These are phyloP conservation scores for Naganishia onofrii DNA, from an alignment of 768 basidiomycete species.

Conservation along the genomic window DNA sequence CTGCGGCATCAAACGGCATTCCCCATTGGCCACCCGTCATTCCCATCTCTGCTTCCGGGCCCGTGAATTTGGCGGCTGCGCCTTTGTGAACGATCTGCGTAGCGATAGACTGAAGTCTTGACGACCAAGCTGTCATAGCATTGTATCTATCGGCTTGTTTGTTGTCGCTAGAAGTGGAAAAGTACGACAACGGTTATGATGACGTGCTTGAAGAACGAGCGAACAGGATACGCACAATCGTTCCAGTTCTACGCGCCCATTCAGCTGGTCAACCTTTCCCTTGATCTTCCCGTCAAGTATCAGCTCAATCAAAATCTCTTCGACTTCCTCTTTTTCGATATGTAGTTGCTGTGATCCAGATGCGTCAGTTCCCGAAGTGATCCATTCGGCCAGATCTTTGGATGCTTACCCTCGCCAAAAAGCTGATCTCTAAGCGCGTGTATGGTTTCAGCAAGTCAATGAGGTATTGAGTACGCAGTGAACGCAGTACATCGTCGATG, in stretches of 20 bases:
- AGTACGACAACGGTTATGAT: background rate
- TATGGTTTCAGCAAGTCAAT: slow-evolving; percentile 98
- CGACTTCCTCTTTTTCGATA: slow-evolving; percentile 85
- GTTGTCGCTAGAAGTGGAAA: background rate
- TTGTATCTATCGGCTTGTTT: slow-evolving; percentile 19
- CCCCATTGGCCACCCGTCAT: slow-evolving; percentile 6
- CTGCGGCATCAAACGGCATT: background rate
- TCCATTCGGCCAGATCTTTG: background rate
- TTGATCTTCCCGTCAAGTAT: slow-evolving; percentile 97
- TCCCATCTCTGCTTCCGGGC: background rate
- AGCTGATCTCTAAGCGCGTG: slow-evolving; percentile 84
- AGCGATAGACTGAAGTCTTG: slow-evolving; percentile 1
- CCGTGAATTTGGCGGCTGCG: background rate
- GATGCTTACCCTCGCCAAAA: slow-evolving; percentile 75
- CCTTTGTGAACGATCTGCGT: slow-evolving; percentile 6
- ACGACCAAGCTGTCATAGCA: slow-evolving; percentile 22
- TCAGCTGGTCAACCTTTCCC: slow-evolving; percentile 93
- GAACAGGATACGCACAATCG: slow-evolving; percentile 57
- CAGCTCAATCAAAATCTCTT: slow-evolving; percentile 85
- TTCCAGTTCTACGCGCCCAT: slow-evolving; percentile 86
- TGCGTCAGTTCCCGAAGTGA: background rate
- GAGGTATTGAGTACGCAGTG: slow-evolving; percentile 90
- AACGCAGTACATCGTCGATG: slow-evolving; percentile 91
- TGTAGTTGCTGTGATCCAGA: slow-evolving; percentile 73
- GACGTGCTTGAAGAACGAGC: background rate